Evolutionary conservation across 495 filamentous ascomycete species (phyloP), one percentile per base, ranked within the genome.

Genomic region (Beverwykella pulmonaria): DNA sequence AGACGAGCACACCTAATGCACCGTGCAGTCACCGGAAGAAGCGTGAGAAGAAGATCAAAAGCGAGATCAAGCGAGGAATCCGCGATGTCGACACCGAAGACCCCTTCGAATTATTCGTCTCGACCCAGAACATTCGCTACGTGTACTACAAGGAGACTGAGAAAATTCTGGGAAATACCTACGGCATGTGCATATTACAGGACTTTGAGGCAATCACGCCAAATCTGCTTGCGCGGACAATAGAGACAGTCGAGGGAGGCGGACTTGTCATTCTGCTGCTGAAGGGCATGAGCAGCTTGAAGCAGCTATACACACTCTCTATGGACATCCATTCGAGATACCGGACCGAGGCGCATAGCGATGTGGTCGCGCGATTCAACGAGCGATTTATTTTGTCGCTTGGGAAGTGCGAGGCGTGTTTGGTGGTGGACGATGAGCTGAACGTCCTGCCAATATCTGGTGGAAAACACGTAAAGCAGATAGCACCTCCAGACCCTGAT

Each of bases 121-220:
- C 91, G 20, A 86, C 97, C 59, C 90, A 97, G 77, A 92, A 97
- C 75, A 96, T 99, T 71, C 91, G 95, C 69, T 99, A 98, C 85
- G 91, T 93, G 41, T 99, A 96, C 83, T 99, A 99, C 82, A 99
- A 99, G 79, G 95, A 99, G 79, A 98, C 95, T n/a, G 95, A 99
- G 65, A 97, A 96, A 81, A 98, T 99, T 74, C 78, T 99, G 41
- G 95, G 95, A 69, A 97, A 98, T 77, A 99, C 95, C 30, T 99
- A 93, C 75, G 94, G 95, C 68, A 98, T 98, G 90, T 96, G 92
- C 75, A 94, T 98, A 67, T 80, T 99, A 60, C 95, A 99, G 74
- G 95, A 99, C 66, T 99, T 99, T 71, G 95, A 99, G 74, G 95
- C 92, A 26, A 88, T 99, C 63, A 99, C 94, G 6, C 95, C 95